A percentile compares a stretch with the other conserved stretches of the same genome.
phyloP scores from a whole-genome alignment of 176 grass and related monocot genomes.

The Triticum dicoccoides region DNA sequence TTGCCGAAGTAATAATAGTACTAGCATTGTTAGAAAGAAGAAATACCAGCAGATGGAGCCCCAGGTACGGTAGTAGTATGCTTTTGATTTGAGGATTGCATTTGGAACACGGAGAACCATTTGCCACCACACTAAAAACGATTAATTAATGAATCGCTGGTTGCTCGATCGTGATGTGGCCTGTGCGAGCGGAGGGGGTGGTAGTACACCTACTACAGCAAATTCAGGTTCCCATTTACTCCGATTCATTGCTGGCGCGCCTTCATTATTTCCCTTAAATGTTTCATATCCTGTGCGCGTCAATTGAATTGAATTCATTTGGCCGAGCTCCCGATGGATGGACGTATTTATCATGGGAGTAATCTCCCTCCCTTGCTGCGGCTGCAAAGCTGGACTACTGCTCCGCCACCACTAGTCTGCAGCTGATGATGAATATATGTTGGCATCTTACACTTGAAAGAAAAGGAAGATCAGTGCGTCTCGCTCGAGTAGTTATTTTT shows the following conservation, averaged over 20 bases:
- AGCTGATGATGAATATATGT: neutral
- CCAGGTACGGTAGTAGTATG: no score
- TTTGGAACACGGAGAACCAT: neutral
- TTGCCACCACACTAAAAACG: neutral
- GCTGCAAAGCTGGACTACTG: neutral
- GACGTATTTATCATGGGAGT: slow-evolving; percentile 26
- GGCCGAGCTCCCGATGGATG: slow-evolving; percentile 40
- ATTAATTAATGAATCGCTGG: neutral
- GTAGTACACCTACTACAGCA: neutral
- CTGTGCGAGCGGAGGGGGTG: slow-evolving; percentile 1
- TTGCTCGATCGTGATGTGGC: neutral
- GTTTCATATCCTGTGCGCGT: slow-evolving; percentile 30
- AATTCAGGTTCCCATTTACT: slow-evolving; percentile 55
- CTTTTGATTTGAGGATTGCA: neutral
- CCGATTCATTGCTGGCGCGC: slow-evolving; percentile 35
- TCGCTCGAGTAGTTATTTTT: neutral
- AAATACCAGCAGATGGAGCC: no score
- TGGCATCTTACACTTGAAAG: slow-evolving; percentile 12
- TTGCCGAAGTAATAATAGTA: no score
- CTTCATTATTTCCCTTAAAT: slow-evolving; percentile 38
- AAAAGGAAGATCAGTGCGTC: no score
- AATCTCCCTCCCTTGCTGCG: neutral
- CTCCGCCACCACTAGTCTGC: neutral
- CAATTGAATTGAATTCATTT: slow-evolving; percentile 53
- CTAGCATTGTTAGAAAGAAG: no score